phyloP scores from a whole-genome alignment of 768 basidiomycete species.

The Phlebiopsis gigantea region DNA sequence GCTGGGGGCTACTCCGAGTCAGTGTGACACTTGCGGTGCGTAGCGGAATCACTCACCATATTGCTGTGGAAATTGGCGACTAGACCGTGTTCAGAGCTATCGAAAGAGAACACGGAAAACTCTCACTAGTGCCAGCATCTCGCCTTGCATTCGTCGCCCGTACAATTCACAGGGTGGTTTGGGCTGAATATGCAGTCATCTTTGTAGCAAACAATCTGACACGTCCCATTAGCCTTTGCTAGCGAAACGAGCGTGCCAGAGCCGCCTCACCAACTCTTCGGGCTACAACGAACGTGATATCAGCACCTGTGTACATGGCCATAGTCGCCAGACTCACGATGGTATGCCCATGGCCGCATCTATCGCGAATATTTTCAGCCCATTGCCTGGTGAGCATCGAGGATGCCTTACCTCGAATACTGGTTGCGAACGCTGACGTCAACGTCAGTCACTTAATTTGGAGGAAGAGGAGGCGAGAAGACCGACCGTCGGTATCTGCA shows the following conservation, averaged over 20 bases:
- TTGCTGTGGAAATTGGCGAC: slow-evolving; percentile 39
- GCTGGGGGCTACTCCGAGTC: slow-evolving; percentile 42
- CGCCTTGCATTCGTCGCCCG: slow-evolving; percentile 36
- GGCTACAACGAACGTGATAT: slow-evolving; percentile 24
- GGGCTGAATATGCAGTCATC: slow-evolving; percentile 51
- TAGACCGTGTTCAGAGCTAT: slow-evolving; percentile 15
- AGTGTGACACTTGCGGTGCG: slow-evolving; percentile 10
- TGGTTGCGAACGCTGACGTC: slow-evolving; percentile 13
- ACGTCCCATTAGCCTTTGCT: neutral
- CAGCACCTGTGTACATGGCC: neutral
- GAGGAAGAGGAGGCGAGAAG: neutral
- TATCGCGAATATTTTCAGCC: slow-evolving; percentile 8
- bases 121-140: slow-evolving; percentile 46
- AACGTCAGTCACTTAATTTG: neutral
- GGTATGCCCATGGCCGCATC: slow-evolving; percentile 43
- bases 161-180: slow-evolving; percentile 40
- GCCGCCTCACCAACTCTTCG: slow-evolving; percentile 30
- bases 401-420: neutral
- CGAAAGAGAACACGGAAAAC: neutral
- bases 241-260: neutral
- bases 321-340: slow-evolving; percentile 28
- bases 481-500: slow-evolving; percentile 15
- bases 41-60: slow-evolving; percentile 37
- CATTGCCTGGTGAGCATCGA: neutral
- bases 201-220: slow-evolving; percentile 43